Conservation (phyloP, 306 rosid genomes). For the Begonia loranthoides region DNA sequence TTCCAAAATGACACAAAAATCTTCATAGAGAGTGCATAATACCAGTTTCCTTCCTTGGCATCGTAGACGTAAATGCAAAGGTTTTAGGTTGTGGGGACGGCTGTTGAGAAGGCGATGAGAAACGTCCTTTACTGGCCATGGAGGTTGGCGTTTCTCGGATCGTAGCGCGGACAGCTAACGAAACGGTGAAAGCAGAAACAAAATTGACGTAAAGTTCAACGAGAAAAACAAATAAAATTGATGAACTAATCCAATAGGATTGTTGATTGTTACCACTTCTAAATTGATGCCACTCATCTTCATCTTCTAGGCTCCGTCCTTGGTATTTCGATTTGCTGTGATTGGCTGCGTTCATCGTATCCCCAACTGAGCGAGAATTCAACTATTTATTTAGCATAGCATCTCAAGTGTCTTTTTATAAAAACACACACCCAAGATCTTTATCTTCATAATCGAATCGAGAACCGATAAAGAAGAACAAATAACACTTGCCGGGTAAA, state of each 20-base stretch:
- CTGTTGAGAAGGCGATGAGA: constrained; percentile 54
- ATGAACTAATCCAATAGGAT: no score
- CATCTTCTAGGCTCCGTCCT: constrained; percentile 79
- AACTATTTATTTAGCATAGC: not conserved
- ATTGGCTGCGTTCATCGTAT: constrained; percentile 56
- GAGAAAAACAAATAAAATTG: no score
- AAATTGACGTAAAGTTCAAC: constrained; percentile 11
- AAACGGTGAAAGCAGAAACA: constrained; percentile 12
- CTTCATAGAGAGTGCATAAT: not conserved
- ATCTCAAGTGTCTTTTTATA: not conserved
- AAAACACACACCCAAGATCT: not conserved
- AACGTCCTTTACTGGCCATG: constrained; percentile 51
- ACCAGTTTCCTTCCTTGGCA: constrained; percentile 71
- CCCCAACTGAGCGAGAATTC: constrained; percentile 57
- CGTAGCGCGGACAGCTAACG: constrained; percentile 77
- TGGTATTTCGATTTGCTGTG: constrained; percentile 43
- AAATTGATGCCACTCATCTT: constrained; percentile 81
- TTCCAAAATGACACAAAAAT: not conserved
- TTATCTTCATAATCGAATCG: not conserved
- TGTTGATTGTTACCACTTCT: constrained; percentile 41
- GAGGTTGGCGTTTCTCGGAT: constrained; percentile 74
- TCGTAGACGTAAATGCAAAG: constrained; percentile 66
- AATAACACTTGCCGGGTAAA: constrained; percentile 56
- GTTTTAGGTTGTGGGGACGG: constrained; percentile 38
- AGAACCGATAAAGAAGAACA: not conserved